Base-by-base conservation (phyloP, 257 asterid species). In the Capsicum baccatum region DNA sequence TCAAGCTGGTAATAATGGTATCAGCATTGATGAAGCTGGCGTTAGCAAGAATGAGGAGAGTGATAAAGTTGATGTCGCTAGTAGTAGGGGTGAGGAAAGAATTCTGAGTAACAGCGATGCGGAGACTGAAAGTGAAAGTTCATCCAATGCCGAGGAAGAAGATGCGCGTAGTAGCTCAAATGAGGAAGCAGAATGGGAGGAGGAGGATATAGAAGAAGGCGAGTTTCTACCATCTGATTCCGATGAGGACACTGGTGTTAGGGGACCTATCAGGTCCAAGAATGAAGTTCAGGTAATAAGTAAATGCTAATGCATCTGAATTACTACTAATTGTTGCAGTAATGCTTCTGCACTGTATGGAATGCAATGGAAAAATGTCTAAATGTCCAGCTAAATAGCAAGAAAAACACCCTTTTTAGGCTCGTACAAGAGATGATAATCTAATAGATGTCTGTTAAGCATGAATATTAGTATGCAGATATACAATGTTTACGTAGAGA, bases 241-340 rank as follows among this genome's bases (percentile, higher is more conserved):
- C n/a, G 89, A 78, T 1, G 92, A 58, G 55, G 89, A 57, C 59
- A 84, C 67, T 79, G 90, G 83, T 60, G 74, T 35, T 67, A 11
- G n/a, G 37, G 97, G 92, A 9, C 97, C 98, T 4, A 89, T 90
- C 87, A 88, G 48, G 87, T 95, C 98, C 14, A 93, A 90, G 87
- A 94, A 95, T 85, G 99, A 94, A 88, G 84, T 92, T 82, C 83
- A 80, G 91, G 98, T 93, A 76, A 69, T 84, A 33, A 8, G 64
- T 54, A 26, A 2, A 52, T 54, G 48, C 0, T 76, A 52, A 3
- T 54, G 81, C 50, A 76, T 76, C 42, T 54, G 48, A 54, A 6
- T 66, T 47, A 79, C 82, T 17, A 52, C 82, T 17, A 52, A 17
- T 71, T n/a, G 3, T 76, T 52, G 63, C 44, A 39, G 5, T 4